These are phyloP conservation scores for Gymnopilus dilepis DNA, from an alignment of 768 basidiomycete genomes.

Conservation along the genomic window DNA sequence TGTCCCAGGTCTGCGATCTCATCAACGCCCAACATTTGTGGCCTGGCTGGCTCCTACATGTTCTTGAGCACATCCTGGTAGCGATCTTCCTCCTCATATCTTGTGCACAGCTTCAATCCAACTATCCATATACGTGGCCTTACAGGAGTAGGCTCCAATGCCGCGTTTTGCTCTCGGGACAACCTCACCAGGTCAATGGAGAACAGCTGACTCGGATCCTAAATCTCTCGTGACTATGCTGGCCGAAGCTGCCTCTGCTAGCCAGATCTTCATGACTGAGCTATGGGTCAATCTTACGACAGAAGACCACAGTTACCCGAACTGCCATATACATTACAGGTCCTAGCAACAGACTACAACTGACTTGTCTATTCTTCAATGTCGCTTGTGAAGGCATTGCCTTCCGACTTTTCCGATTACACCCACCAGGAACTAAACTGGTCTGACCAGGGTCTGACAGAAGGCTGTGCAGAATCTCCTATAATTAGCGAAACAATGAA, in stretches of 20 bases:
- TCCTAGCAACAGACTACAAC: neutral
- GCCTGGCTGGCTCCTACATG: neutral
- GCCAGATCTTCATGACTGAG: too few species aligned
- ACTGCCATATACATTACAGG: neutral
- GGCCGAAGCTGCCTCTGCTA: too few species aligned
- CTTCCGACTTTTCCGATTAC: conserved; percentile 1
- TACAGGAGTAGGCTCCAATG: neutral
- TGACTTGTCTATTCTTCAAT: neutral
- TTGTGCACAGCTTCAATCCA: neutral
- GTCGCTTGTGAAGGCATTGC: neutral
- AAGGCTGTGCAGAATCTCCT: conserved; percentile 8
- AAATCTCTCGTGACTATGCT: too few species aligned
- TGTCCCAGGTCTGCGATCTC: too few species aligned
- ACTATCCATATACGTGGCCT: neutral
- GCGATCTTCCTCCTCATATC: neutral
- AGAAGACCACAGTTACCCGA: too few species aligned
- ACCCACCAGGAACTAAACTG: neutral
- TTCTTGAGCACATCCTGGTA: neutral
- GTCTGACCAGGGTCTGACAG: neutral
- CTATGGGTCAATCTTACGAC: too few species aligned
- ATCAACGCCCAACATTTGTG: neutral
- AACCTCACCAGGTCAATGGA: too few species aligned
- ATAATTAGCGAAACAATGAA: conserved; percentile 8
- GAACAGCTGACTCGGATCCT: too few species aligned
- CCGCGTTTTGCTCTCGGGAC: neutral